Conservation (phyloP, 345 rosid species). For the Sonneratia caseolaris region DNA sequence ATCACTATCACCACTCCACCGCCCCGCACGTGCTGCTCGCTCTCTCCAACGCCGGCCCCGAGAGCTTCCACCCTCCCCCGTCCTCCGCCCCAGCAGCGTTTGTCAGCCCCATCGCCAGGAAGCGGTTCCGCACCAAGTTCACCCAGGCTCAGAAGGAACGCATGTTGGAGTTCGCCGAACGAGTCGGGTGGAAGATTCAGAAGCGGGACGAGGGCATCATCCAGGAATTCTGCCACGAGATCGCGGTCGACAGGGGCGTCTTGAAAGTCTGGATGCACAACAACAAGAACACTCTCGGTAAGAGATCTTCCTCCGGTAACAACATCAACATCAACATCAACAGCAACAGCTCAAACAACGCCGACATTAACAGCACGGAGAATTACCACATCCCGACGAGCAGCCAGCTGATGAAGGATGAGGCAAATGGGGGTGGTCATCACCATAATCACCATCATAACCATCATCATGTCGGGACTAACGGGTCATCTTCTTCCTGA, state of each 20-base stretch:
- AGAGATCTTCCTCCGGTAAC: not conserved
- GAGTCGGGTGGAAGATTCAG: slow-evolving; percentile 34
- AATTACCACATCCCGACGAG: not conserved
- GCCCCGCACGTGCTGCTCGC: slow-evolving; percentile 26
- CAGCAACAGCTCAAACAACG: not conserved
- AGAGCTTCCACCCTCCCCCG: not conserved
- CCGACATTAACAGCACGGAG: not conserved
- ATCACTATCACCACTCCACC: slow-evolving; percentile 11
- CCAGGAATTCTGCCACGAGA: slow-evolving; percentile 28
- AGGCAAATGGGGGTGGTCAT: not conserved
- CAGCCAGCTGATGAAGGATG: not conserved
- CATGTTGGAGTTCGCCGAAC: slow-evolving; percentile 37
- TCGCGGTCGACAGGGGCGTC: slow-evolving; percentile 31
- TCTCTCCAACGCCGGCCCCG: slow-evolving; percentile 3
- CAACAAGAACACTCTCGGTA: slow-evolving; percentile 30
- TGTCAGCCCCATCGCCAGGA: slow-evolving; percentile 5
- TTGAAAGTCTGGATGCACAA: slow-evolving; percentile 53
- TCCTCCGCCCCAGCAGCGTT: slow-evolving; percentile 15
- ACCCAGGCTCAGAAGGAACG: slow-evolving; percentile 33
- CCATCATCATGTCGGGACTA: slow-evolving; percentile 5
- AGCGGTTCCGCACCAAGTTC: slow-evolving; percentile 35
- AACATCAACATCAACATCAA: not conserved
- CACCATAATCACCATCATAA: not conserved
- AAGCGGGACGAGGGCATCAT: slow-evolving; percentile 24
- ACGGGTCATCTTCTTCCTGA: slow-evolving; percentile 6